Evolutionary conservation across 2,329 filamentous ascomycete species (phyloP).

Genomic region (Ascochyta clinopodiicola): DNA sequence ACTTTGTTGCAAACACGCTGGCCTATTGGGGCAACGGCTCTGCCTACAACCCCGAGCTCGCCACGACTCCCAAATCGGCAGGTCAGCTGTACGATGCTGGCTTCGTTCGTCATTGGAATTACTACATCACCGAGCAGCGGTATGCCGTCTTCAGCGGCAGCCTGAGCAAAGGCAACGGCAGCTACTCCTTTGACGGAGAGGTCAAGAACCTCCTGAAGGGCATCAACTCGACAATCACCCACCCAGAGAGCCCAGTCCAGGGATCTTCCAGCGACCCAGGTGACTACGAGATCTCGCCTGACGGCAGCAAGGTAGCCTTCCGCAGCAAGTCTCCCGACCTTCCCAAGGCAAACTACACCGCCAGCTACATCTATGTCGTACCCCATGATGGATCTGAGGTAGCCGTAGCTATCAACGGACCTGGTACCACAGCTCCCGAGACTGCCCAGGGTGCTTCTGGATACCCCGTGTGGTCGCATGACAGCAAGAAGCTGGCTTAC

Average conservation of each 20-base stretch:
- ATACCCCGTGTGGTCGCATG: conserved; percentile 74
- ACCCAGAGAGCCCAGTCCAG: conserved; percentile 71
- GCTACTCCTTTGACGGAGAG: conserved; percentile 36
- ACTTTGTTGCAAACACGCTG: conserved; percentile 62
- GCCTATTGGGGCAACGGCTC: conserved; percentile 70
- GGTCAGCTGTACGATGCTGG: conserved; percentile 76
- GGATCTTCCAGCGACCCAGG: conserved; percentile 75
- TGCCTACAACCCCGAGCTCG: conserved; percentile 70
- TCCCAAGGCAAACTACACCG: conserved; percentile 77
- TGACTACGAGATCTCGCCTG: conserved; percentile 76
- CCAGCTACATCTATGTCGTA: conserved; percentile 80
- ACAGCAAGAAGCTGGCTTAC: conserved; percentile 75
- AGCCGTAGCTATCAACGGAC: conserved; percentile 42
- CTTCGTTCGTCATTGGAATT: conserved; percentile 84
- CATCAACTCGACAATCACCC: conserved; percentile 59
- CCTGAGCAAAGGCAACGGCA: conserved; percentile 52
- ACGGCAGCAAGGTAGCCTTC: conserved; percentile 70
- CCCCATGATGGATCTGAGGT: conserved; percentile 66
- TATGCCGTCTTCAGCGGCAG: conserved; percentile 77
- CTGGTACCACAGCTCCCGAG: conserved; percentile 37
- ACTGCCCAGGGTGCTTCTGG: conserved; percentile 67
- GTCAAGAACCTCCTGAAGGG: conserved; percentile 65
- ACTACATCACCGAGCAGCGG: conserved; percentile 71
- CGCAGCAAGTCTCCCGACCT: conserved; percentile 76
- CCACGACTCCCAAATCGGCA: conserved; percentile 64